phyloP scores from a whole-genome alignment of 169 alveolate genomes.

The Babesia bovis region DNA sequence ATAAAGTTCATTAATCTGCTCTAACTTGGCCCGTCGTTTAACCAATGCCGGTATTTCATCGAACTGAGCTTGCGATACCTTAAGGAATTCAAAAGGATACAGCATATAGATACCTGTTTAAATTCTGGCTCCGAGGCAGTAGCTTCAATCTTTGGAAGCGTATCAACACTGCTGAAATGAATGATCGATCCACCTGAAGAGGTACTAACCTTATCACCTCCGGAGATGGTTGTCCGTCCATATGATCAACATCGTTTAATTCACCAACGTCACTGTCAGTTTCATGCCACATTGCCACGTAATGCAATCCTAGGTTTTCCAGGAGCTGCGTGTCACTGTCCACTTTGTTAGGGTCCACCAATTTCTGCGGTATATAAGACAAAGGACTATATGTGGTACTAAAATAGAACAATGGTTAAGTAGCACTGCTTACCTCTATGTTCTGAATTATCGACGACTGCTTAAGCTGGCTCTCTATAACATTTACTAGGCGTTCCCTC shows the following conservation, averaged over 20 bases:
- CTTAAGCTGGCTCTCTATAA: conserved; percentile 14
- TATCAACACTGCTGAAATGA: conserved; percentile 12
- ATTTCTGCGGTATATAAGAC: not conserved
- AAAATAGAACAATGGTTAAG: not conserved
- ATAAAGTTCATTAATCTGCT: conserved; percentile 69
- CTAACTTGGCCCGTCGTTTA: conserved; percentile 73
- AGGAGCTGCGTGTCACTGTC: conserved; percentile 16
- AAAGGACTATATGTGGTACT: not conserved
- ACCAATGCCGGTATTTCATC: conserved; percentile 71
- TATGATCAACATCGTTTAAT: not conserved
- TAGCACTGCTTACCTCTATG: conserved; percentile 18
- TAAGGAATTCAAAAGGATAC: not conserved
- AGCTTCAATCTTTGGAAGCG: conserved; percentile 21
- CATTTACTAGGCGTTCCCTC: conserved; percentile 8
- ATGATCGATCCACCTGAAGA: not conserved
- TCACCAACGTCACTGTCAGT: not conserved
- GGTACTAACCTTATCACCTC: conserved; percentile 9
- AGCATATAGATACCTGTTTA: conserved; percentile 30
- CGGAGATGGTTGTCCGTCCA: not conserved
- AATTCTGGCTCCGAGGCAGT: conserved; percentile 19
- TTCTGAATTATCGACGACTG: conserved; percentile 16
- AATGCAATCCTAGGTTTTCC: conserved; percentile 21
- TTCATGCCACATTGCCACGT: conserved; percentile 5
- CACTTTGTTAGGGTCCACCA: conserved; percentile 13
- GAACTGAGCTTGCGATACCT: conserved; percentile 66